Conservation (phyloP, 1,139 yeast species). For the Kurtzmaniella quercitrusa region DNA sequence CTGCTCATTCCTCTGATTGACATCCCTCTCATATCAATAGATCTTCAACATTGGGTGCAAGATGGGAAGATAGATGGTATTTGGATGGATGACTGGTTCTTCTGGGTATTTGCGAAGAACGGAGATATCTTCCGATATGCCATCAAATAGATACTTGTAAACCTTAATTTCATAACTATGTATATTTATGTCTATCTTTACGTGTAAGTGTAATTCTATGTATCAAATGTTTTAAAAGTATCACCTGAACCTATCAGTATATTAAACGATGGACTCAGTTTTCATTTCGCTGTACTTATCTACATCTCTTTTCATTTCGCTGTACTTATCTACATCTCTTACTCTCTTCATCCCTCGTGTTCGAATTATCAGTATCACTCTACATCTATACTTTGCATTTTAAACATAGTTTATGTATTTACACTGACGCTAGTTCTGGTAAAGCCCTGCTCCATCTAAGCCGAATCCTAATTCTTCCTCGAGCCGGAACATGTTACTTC, state of each 20-base stretch:
- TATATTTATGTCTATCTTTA: too few relatives aligned
- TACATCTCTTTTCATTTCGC: too few relatives aligned
- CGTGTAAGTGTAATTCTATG: too few relatives aligned
- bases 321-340: too few relatives aligned
- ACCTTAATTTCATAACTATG: too few relatives aligned
- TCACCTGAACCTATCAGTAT: too few relatives aligned
- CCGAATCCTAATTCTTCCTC: slow-evolving; percentile 49
- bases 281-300: too few relatives aligned
- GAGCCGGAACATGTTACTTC: slow-evolving; percentile 24
- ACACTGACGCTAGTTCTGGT: slow-evolving; percentile 11
- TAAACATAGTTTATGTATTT: neutral
- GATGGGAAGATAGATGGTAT: slow-evolving; percentile 46
- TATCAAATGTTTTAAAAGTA: too few relatives aligned
- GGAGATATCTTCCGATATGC: slow-evolving; percentile 47
- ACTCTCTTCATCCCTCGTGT: too few relatives aligned
- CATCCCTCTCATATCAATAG: slow-evolving; percentile 32
- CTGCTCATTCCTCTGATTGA: slow-evolving; percentile 39
- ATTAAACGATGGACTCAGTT: too few relatives aligned
- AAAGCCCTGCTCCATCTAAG: slow-evolving; percentile 35
- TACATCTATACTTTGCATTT: neutral
- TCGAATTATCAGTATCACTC: too few relatives aligned
- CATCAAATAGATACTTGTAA: slow-evolving; percentile 11
- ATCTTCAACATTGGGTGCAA: slow-evolving; percentile 26
- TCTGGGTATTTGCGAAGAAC: slow-evolving; percentile 51
- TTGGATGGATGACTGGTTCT: slow-evolving; percentile 29